A percentile compares a stretch with the other conserved stretches of the same genome.
Conservation (phyloP, 2,329 filamentous ascomycete genomes). For the Parasarocladium wereldwijsianum region DNA sequence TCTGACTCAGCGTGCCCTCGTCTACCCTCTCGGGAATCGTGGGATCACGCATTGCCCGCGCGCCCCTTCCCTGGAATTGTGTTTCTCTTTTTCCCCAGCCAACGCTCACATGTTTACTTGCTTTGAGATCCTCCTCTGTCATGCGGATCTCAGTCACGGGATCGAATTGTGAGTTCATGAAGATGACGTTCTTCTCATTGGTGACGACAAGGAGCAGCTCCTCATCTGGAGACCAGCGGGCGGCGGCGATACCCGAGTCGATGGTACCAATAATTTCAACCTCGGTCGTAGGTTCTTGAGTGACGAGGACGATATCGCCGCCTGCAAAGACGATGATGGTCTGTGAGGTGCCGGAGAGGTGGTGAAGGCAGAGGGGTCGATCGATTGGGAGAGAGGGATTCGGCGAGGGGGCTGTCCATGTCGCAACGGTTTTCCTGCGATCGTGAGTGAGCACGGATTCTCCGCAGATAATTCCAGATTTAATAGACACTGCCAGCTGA, state of each 20-base stretch:
- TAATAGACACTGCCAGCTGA: constrained; percentile 4
- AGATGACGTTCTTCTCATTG: constrained; percentile 61
- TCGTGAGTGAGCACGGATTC: constrained; percentile 10
- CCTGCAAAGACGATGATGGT: constrained; percentile 76
- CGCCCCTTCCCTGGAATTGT: constrained; percentile 87
- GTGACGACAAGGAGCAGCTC: constrained; percentile 78
- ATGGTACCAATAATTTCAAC: constrained; percentile 95
- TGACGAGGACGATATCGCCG: constrained; percentile 78
- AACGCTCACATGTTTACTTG: constrained; percentile 89
- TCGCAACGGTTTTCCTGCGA: constrained; percentile 41
- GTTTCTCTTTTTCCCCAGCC: constrained; percentile 98
- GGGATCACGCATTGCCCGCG: constrained; percentile 74
- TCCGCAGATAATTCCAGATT: no score
- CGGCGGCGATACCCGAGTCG: constrained; percentile 78
- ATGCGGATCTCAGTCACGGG: constrained; percentile 63
- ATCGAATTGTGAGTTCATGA: constrained; percentile 90
- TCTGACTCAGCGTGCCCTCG: constrained; percentile 57
- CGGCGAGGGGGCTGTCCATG: constrained; percentile 79
- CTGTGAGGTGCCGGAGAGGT: constrained; percentile 66
- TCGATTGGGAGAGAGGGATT: constrained; percentile 63
- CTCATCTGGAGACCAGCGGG: constrained; percentile 89
- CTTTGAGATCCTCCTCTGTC: constrained; percentile 60
- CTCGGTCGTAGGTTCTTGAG: constrained; percentile 49
- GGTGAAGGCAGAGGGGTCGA: constrained; percentile 63
- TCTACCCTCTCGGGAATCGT: constrained; percentile 91